Evolutionary conservation across 768 basidiomycete species (phyloP).

Genomic region (Tulasnella sp.): DNA sequence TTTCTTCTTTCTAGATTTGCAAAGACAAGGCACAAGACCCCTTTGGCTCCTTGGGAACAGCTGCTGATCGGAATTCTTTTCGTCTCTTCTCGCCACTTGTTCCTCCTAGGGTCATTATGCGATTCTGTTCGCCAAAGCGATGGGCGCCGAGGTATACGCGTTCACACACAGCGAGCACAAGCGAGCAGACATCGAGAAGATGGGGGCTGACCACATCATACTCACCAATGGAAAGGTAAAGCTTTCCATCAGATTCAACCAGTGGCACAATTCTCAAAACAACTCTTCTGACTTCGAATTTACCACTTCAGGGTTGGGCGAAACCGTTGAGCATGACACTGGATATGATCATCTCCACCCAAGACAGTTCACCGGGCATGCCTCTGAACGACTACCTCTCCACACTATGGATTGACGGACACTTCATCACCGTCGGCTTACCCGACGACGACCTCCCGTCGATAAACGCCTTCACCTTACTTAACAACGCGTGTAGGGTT

Average conservation of each 20-base stretch:
- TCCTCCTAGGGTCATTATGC: conserved; percentile 27
- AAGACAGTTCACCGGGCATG: conserved; percentile 31
- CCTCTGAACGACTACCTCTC: conserved; percentile 44
- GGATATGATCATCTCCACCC: conserved; percentile 33
- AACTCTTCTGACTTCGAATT: background rate
- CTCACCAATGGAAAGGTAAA: conserved; percentile 31
- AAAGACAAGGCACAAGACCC: no score
- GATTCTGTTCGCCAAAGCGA: conserved; percentile 39
- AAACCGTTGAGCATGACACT: conserved; percentile 26
- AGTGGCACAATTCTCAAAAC: background rate
- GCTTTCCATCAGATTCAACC: background rate
- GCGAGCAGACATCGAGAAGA: conserved; percentile 42
- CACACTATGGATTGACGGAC: conserved; percentile 42
- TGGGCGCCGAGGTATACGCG: conserved; percentile 47
- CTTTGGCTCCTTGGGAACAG: no score
- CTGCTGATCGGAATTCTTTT: background rate
- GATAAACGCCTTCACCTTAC: conserved; percentile 30
- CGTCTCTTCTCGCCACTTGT: background rate
- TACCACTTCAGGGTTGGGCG: conserved; percentile 17
- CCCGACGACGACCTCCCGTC: conserved; percentile 39
- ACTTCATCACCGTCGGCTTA: conserved; percentile 47
- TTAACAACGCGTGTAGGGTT: conserved; percentile 21
- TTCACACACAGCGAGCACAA: conserved; percentile 46
- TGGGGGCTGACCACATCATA: conserved; percentile 47
- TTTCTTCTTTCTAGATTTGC: conserved; percentile 10